Percentiles rank a stretch among this genome's conserved stretches.
phyloP scores from a whole-genome alignment of 2,329 filamentous ascomycete genomes.

The Beauveria brongniartii region DNA sequence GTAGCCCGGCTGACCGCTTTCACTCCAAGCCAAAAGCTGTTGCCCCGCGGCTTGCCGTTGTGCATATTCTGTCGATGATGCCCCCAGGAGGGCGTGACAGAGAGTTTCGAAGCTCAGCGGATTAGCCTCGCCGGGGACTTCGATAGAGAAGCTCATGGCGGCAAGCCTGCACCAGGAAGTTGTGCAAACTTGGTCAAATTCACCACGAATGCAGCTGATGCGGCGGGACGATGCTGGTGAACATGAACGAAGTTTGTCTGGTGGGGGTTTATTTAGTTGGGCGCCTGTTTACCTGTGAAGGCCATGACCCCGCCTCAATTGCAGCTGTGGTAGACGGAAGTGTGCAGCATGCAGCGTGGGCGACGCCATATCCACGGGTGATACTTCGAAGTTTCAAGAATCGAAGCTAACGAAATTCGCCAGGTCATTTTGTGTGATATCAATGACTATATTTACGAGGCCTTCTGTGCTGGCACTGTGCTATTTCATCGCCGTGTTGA shows the following conservation, averaged over 20 bases:
- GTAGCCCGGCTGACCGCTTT: conserved; percentile 51
- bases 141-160: conserved; percentile 62
- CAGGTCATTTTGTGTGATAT: background rate
- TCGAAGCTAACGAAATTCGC: background rate
- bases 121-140: conserved; percentile 74
- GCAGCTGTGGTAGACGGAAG: background rate
- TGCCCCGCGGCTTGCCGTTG: conserved; percentile 60
- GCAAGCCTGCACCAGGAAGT: background rate
- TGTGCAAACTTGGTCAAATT: background rate
- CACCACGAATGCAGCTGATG: background rate
- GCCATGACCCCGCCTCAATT: background rate
- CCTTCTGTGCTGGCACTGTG: background rate
- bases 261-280: conserved; percentile 7
- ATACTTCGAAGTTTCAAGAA: too few species aligned
- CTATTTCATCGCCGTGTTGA: background rate
- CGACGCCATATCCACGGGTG: too few species aligned
- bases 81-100: conserved; percentile 54
- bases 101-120: conserved; percentile 58
- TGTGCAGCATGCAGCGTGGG: background rate
- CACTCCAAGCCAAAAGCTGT: conserved; percentile 62
- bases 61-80: conserved; percentile 52
- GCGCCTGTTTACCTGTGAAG: background rate
- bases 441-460: background rate
- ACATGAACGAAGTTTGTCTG: conserved; percentile 8
- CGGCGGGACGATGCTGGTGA: conserved; percentile 1